Percentiles rank a stretch among this genome's conserved stretches.
phyloP scores from a whole-genome alignment of 2,329 filamentous ascomycete genomes.

The Aspergillus pseudoviridinutans region DNA sequence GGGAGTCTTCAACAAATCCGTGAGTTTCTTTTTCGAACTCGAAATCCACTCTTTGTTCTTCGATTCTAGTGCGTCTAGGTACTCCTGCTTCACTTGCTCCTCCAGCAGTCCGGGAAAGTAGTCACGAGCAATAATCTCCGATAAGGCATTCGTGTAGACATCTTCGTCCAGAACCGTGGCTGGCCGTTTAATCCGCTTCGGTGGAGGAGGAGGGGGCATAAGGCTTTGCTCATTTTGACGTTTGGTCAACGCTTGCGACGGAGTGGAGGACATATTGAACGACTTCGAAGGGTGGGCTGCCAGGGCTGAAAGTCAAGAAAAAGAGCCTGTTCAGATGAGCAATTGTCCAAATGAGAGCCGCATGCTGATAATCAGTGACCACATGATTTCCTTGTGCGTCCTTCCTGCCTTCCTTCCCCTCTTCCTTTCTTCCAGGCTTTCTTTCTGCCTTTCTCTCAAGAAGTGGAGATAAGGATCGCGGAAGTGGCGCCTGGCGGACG shows the following conservation, averaged over 20 bases:
- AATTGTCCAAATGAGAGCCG: background rate
- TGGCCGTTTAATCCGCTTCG: conserved; percentile 89
- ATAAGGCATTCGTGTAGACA: conserved; percentile 82
- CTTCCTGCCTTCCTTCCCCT: background rate
- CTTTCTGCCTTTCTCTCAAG: background rate
- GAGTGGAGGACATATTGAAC: conserved; percentile 24
- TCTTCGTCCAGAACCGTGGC: conserved; percentile 89
- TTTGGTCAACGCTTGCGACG: conserved; percentile 32
- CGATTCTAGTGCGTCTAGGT: conserved; percentile 84
- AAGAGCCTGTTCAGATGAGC: background rate
- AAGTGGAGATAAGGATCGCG: background rate
- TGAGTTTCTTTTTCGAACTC: conserved; percentile 67
- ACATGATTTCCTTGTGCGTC: background rate
- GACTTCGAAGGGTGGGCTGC: background rate
- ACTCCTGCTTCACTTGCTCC: conserved; percentile 83
- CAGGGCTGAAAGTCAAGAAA: background rate
- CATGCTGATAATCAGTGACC: background rate
- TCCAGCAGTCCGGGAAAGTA: conserved; percentile 93
- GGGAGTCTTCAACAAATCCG: conserved; percentile 73
- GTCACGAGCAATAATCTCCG: conserved; percentile 91
- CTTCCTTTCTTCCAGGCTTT: background rate
- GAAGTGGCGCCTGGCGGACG: background rate
- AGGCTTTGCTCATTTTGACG: conserved; percentile 49
- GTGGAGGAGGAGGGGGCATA: conserved; percentile 81
- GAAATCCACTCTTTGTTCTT: conserved; percentile 81